Base-by-base conservation (phyloP, 257 asterid species). In the Buddleja alternifolia region DNA sequence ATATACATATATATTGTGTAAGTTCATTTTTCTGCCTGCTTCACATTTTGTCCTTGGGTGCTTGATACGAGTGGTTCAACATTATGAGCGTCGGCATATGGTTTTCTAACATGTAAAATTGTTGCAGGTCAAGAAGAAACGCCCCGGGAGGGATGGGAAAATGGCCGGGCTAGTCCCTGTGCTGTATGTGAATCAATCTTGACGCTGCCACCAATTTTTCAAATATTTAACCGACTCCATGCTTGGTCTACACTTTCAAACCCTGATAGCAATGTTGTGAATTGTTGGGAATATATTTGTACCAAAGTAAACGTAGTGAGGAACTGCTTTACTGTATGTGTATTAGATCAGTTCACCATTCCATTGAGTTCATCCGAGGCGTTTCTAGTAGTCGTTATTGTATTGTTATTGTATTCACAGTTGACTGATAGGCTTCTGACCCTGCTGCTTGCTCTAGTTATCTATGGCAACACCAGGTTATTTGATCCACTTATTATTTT, bases 131-230 rank as follows among this genome's bases (percentile, higher is more conserved):
- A 94, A 83, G 91, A 94, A 94, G 83, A 94, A 89, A 78, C 95
- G 96, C 7, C 95, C 96, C 0, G 96, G 97, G 29, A 84, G 96
- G 81, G 99, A 94, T 54, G 99, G 99, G n/a, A 94, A 87, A 86
- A 80, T 85, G 91, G 95, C 95, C 1, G 99, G 99, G 41, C 90
- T 94, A 37, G 99, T 94, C 70, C 99, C 99, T 8, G 99, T 94
- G 75, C 96, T 94, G 15, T 94, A 94, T 70, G 96, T 94, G 78
- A 88, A 84, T 54, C 90, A 76, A 67, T 88, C 97, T 66, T 91
- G 83, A 90, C 34, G 62, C 55, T 29, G 42, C 34, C 34, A 44
- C 15, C 16, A 10, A 11, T 11, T 10, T n/a, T 10, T 23, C 37
- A 2, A 21, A 21, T 11, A 20, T 25, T 29, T 6, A 12, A n/a